Conservation (phyloP, 2,329 filamentous ascomycete species). For the Cladophialophora exuberans region DNA sequence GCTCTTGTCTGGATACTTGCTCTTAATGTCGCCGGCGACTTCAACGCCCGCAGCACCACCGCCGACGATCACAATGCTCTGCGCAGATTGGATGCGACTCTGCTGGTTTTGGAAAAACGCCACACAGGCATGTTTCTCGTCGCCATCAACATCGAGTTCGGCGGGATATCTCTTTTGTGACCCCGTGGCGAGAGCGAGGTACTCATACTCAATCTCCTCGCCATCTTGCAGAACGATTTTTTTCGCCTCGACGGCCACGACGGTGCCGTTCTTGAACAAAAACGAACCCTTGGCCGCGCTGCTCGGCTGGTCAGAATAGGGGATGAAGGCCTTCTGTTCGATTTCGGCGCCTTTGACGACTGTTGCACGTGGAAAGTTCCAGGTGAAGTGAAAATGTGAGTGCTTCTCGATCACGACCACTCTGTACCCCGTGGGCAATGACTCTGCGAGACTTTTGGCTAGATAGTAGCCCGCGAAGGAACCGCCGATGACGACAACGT, state of each 20-base stretch:
- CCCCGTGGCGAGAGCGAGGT: conserved; percentile 62
- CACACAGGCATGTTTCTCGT: conserved; percentile 21
- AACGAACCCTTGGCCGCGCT: conserved; percentile 41
- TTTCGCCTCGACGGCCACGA: conserved; percentile 42
- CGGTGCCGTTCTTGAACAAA: conserved; percentile 50
- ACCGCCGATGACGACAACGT: conserved; percentile 50
- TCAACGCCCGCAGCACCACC: conserved; percentile 57
- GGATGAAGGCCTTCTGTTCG: conserved; percentile 65
- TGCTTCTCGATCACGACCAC: conserved; percentile 63
- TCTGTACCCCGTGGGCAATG: conserved; percentile 54
- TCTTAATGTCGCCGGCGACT: conserved; percentile 55
- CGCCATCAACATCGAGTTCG: conserved; percentile 1
- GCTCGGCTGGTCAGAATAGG: conserved; percentile 54
- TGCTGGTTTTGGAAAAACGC: conserved; percentile 25
- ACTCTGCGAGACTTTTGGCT: conserved; percentile 52
- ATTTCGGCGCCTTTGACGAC: conserved; percentile 59
- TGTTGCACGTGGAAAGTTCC: conserved; percentile 62
- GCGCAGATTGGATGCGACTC: conserved; percentile 46
- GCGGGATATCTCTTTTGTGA: conserved; percentile 36
- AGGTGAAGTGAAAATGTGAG: conserved; percentile 64
- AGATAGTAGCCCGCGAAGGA: conserved; percentile 61
- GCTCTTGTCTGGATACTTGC: conserved; percentile 51
- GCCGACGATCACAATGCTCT: conserved; percentile 51
- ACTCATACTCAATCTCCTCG: conserved; percentile 56
- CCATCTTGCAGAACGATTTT: conserved; percentile 48